Conservation (phyloP, 805 yeast genomes). For the Suhomyces canberraensis region DNA sequence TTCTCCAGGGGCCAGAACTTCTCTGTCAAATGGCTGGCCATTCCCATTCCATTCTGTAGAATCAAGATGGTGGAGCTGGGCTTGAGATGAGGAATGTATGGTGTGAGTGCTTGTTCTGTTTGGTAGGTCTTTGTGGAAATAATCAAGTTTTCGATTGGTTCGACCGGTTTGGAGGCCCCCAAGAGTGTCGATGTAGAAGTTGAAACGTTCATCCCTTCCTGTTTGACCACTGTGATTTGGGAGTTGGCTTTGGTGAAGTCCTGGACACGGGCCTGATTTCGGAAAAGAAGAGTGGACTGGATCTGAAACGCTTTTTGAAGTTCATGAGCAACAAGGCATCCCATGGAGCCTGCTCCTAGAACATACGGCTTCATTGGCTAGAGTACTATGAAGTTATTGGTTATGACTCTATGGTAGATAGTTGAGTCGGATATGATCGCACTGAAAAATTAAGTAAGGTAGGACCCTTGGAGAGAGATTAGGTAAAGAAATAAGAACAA, state of each 20-base stretch:
- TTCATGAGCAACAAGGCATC: slow-evolving; percentile 45
- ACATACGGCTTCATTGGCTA: slow-evolving; percentile 29
- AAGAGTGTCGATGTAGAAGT: slow-evolving; percentile 14
- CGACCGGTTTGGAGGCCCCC: slow-evolving; percentile 23
- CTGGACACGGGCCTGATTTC: slow-evolving; percentile 37
- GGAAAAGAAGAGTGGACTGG: slow-evolving; percentile 35
- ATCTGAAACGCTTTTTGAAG: slow-evolving; percentile 41
- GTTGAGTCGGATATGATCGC: too few relatives aligned
- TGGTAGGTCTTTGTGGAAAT: slow-evolving; percentile 81
- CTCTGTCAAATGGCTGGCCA: slow-evolving; percentile 47
- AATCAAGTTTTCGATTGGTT: slow-evolving; percentile 52
- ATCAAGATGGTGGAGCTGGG: slow-evolving; percentile 56
- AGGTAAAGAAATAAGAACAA: too few relatives aligned
- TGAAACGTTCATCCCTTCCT: slow-evolving; percentile 16
- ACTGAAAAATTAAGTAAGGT: too few relatives aligned
- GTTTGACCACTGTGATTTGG: slow-evolving; percentile 26
- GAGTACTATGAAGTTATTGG: too few relatives aligned
- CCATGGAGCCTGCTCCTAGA: slow-evolving; percentile 55
- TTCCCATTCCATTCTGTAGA: slow-evolving; percentile 87
- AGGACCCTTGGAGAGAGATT: too few relatives aligned
- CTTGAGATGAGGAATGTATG: slow-evolving; percentile 48
- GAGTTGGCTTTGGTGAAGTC: slow-evolving; percentile 41
- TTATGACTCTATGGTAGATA: too few relatives aligned
- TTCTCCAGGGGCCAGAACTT: slow-evolving; percentile 49
- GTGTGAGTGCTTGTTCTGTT: slow-evolving; percentile 59